A percentile compares a stretch with the other conserved stretches of the same genome.
Evolutionary conservation across 179 eudicot genomes (phyloP).

Genomic region (Patellifolia procumbens): DNA sequence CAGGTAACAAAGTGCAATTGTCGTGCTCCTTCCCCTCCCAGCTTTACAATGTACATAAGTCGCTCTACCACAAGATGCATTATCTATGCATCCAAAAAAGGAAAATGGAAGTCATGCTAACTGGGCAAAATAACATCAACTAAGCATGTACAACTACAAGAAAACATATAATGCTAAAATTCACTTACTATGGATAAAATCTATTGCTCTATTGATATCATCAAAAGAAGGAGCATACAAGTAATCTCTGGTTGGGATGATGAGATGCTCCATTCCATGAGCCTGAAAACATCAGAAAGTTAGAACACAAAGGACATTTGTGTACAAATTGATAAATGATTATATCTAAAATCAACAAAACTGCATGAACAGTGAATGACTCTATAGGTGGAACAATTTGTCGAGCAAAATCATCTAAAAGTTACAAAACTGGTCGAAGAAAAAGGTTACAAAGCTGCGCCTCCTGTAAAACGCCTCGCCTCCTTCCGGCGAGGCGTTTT

Average conservation of each 20-base stretch:
- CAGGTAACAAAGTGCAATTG: constrained; percentile 67
- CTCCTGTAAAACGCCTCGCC: too few species aligned
- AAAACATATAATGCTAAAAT: not conserved
- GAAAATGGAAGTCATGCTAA: not conserved
- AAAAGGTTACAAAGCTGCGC: not conserved
- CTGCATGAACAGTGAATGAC: not conserved
- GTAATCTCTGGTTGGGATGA: constrained; percentile 74
- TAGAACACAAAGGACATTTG: not conserved
- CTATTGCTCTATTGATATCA: constrained; percentile 55
- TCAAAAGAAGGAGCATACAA: constrained; percentile 60
- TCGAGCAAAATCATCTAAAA: too few species aligned
- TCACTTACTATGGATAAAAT: constrained; percentile 61
- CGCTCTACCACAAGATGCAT: constrained; percentile 44
- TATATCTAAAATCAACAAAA: not conserved
- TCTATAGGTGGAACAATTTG: not conserved
- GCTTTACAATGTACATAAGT: constrained; percentile 86
- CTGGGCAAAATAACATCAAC: not conserved
- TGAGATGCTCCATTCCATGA: constrained; percentile 58
- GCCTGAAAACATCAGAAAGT: constrained; percentile 34
- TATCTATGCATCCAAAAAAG: constrained; percentile 35
- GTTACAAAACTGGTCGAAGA: not conserved
- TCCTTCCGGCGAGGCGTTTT: too few species aligned
- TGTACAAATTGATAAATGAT: too few species aligned
- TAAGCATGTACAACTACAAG: not conserved
- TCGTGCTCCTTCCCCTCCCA: constrained; percentile 81